Percentiles rank a stretch among this genome's conserved stretches.
phyloP scores from a whole-genome alignment of 345 rosid species.

The Dipteronia sinensis region DNA sequence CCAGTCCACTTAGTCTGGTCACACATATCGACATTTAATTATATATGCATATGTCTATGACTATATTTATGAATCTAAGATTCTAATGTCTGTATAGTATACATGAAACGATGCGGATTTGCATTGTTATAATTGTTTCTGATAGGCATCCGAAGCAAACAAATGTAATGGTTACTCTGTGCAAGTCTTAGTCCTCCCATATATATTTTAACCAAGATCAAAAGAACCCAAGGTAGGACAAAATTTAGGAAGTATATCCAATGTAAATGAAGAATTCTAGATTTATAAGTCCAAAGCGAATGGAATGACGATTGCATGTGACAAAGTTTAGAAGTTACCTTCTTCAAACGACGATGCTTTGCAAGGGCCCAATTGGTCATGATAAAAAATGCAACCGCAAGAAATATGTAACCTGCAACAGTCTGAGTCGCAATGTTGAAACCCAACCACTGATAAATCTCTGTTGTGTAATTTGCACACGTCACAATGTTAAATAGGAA shows the following conservation, averaged over 20 bases:
- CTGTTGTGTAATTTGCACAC: slow-evolving; percentile 96
- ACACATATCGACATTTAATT: not conserved
- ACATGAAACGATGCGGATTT: not conserved
- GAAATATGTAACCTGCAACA: slow-evolving; percentile 81
- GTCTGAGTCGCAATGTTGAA: slow-evolving; percentile 98
- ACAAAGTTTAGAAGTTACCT: slow-evolving; percentile 48
- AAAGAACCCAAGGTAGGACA: not conserved
- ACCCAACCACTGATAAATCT: slow-evolving; percentile 97
- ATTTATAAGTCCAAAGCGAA: not conserved
- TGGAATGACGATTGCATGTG: not conserved
- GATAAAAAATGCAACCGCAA: slow-evolving; percentile 73
- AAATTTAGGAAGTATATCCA: not conserved
- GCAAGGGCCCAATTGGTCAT: slow-evolving; percentile 99
- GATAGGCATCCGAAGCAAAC: slow-evolving; percentile 1
- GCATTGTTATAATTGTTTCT: not conserved
- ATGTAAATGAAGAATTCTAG: not conserved
- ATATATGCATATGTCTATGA: not conserved
- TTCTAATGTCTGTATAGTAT: not conserved
- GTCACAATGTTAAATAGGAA: slow-evolving; percentile 95
- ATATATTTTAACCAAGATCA: not conserved
- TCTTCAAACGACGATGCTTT: slow-evolving; percentile 87
- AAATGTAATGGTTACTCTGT: not conserved
- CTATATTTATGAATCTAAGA: not conserved
- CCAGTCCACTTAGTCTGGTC: not conserved
- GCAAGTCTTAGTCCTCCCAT: too few relatives aligned